Conservation (phyloP, 2,329 filamentous ascomycete genomes). For the Botrytis paeoniae region DNA sequence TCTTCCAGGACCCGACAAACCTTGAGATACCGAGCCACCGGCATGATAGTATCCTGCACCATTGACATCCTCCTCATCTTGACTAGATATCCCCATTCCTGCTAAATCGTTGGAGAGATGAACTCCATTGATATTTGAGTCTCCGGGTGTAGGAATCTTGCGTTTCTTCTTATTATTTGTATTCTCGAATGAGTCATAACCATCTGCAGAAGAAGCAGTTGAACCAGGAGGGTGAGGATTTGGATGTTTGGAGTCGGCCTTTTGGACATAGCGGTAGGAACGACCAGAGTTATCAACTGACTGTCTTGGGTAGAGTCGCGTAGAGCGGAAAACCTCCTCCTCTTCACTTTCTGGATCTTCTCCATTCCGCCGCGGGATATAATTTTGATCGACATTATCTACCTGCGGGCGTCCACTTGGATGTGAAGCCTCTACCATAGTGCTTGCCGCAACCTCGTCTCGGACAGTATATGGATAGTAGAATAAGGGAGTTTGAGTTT, state of each 20-base stretch:
- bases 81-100: constrained; percentile 56
- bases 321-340: constrained; percentile 43
- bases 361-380: constrained; percentile 50
- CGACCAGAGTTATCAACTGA: constrained; percentile 47
- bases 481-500: constrained; percentile 70
- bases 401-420: constrained; percentile 34
- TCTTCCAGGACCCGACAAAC: constrained; percentile 80
- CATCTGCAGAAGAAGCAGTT: constrained; percentile 70
- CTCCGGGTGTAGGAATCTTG: constrained; percentile 89
- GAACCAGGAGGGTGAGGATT: constrained; percentile 61
- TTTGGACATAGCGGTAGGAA: constrained; percentile 44
- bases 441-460: constrained; percentile 38
- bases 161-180: constrained; percentile 99
- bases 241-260: constrained; percentile 46
- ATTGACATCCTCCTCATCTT: constrained; percentile 43
- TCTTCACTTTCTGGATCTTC: constrained; percentile 60
- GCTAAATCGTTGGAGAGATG: constrained; percentile 61
- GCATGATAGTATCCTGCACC: constrained; percentile 54
- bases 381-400: constrained; percentile 37
- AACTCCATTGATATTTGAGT: constrained; percentile 48
- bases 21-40: constrained; percentile 54
- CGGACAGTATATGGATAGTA: constrained; percentile 55
- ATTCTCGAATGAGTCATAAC: constrained; percentile 97
- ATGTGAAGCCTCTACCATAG: constrained; percentile 35
- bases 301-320: constrained; percentile 44